These are phyloP conservation scores for Nematocida parisii DNA, from an alignment of 371 early-diverging fungal species.

Conservation along the genomic window DNA sequence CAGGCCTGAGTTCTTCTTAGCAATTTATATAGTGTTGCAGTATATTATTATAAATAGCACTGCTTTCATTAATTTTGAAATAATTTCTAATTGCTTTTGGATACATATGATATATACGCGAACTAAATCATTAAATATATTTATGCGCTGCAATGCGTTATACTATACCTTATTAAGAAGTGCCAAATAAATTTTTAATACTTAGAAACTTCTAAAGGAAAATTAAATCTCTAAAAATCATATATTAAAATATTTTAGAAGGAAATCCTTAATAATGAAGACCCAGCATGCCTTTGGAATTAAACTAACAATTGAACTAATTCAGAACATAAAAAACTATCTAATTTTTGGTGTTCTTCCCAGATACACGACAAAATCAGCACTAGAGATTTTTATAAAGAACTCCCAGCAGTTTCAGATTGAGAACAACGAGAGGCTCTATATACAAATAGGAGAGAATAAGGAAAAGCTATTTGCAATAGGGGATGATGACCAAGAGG, in stretches of 20 bases:
- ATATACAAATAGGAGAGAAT: background rate
- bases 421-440: background rate
- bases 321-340: slow-evolving; percentile 18
- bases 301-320: background rate
- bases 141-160: too few relatives aligned
- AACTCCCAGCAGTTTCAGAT: background rate
- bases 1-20: too few relatives aligned
- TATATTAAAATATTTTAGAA: slow-evolving; percentile 21
- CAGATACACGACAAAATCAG: slow-evolving; percentile 1
- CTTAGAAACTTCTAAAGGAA: too few relatives aligned
- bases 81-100: too few relatives aligned
- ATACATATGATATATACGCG: too few relatives aligned
- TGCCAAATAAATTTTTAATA: too few relatives aligned
- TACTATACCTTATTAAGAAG: too few relatives aligned
- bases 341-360: background rate
- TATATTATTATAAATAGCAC: too few relatives aligned
- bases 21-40: too few relatives aligned
- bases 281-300: background rate
- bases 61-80: too few relatives aligned
- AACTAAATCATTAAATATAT: too few relatives aligned
- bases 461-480: background rate
- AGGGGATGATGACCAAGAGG: slow-evolving; percentile 13
- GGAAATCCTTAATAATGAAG: background rate
- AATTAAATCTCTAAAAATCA: background rate
- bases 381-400: slow-evolving; percentile 5